These are phyloP conservation scores for Halophytophthora polymorphica DNA, from an alignment of 352 stramenopile genomes.

Conservation along the genomic window DNA sequence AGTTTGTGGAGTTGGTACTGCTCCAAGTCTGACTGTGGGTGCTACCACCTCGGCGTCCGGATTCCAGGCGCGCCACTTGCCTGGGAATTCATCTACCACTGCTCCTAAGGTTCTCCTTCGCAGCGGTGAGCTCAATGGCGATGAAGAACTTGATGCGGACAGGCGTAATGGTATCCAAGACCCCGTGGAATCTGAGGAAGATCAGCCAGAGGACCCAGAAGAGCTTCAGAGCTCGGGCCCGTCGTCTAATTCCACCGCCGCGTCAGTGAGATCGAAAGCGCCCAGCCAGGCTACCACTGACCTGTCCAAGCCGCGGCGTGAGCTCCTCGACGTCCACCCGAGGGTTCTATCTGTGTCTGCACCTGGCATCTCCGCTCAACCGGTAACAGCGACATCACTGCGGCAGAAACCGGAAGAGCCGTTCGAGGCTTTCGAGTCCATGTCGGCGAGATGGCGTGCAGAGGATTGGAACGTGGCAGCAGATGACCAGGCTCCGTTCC, in stretches of 20 bases:
- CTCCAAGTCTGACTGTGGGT: no score
- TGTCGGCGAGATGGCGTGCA: conserved; percentile 23
- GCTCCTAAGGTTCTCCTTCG: no score
- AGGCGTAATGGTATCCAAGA: not conserved
- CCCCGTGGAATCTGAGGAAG: conserved; percentile 5
- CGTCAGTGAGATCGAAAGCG: conserved; percentile 4
- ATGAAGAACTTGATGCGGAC: conserved; percentile 1
- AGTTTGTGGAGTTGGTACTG: no score
- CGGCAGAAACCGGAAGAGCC: conserved; percentile 11
- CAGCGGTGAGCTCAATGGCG: not conserved
- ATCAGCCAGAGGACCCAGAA: conserved; percentile 5
- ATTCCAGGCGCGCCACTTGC: no score
- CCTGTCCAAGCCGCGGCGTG: conserved; percentile 7
- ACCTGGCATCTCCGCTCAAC: not conserved
- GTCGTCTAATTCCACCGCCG: conserved; percentile 9
- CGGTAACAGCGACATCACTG: not conserved
- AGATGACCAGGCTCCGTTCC: conserved; percentile 4
- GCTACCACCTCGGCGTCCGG: no score
- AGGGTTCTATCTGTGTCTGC: conserved; percentile 1
- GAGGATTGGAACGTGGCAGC: conserved; percentile 16
- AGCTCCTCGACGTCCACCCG: not conserved
- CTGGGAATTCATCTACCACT: no score
- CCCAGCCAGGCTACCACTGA: not conserved
- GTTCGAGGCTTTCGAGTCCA: conserved; percentile 26
- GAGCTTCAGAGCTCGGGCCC: not conserved